Base-by-base conservation (phyloP, 2,329 filamentous ascomycete genomes). In the Xylaria sp. region DNA sequence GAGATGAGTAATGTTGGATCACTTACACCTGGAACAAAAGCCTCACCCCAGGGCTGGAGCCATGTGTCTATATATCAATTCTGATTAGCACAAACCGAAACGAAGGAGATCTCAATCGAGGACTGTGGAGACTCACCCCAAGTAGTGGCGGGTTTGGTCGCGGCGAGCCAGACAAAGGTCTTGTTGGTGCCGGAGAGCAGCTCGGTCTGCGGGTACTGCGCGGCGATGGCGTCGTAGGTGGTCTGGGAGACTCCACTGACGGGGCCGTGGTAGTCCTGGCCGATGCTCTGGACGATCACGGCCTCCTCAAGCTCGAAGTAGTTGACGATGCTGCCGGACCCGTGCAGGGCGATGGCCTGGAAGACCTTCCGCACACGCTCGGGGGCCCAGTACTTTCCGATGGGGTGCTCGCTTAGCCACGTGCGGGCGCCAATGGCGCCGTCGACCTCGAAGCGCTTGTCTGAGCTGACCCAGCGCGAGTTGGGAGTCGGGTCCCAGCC, bases 391-490 rank as follows among this genome's bases (percentile, higher is more conserved):
- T 48, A 30, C 55, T 63, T 70, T 36, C 68, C 70, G 39, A 61
- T 65, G 42, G 68, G 68, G 19, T 69, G 65, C 48, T 70, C 68
- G 27, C 68, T 64, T 6, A 72, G 11, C 61, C 67, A 71, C 19
- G 54, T 69, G 55, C 69, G 67, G 6, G 69, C 69, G 11, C 67
- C 69, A 47, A 71, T 71, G 17, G 71, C 72, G 3, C 66, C 69
- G 61, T 74, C 71, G 65, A 74, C 60, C 59, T 69, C 70, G 42
- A 68, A 71, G 53, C 73, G 71, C 65, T 74, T 73, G 53, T 69
- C 71, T 8, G 39, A 1, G 47, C 65, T 68, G 50, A 69, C 64
- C 70, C 68, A 72, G 36, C 61, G 62, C 4, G 65, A 68, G 55
- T 47, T 53, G 0, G 65, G 61, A 3, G 68, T 67, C 68, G 50